Evolutionary conservation across 2,329 filamentous ascomycete genomes (phyloP).

Genomic region (Cercospora sp.): DNA sequence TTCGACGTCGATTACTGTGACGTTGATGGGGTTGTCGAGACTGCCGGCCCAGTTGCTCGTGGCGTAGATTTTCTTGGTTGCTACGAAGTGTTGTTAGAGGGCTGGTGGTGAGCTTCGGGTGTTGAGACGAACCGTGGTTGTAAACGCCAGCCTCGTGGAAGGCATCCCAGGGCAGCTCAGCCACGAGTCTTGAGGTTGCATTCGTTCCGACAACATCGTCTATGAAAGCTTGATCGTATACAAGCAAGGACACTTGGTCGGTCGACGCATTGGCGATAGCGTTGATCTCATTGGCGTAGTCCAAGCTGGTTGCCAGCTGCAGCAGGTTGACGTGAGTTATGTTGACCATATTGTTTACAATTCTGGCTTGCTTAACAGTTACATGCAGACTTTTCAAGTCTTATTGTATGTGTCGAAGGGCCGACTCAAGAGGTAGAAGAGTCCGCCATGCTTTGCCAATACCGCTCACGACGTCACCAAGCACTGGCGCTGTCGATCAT

Average conservation of each 20-base stretch:
- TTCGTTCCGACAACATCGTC: slow-evolving; percentile 38
- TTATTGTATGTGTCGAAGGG: not conserved
- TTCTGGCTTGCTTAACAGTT: not conserved
- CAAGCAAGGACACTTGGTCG: slow-evolving; percentile 34
- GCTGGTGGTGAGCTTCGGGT: not conserved
- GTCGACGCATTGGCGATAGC: slow-evolving; percentile 35
- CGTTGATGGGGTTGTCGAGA: slow-evolving; percentile 39
- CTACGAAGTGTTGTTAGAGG: slow-evolving; percentile 9
- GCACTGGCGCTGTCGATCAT: slow-evolving; percentile 7
- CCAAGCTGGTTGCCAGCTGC: slow-evolving; percentile 36
- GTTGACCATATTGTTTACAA: slow-evolving; percentile 35
- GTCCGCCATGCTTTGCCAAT: slow-evolving; percentile 23
- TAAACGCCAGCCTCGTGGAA: slow-evolving; percentile 46
- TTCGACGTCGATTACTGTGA: slow-evolving; percentile 38
- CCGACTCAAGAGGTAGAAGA: not conserved
- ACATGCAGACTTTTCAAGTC: not conserved
- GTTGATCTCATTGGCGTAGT: slow-evolving; percentile 35
- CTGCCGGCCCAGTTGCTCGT: slow-evolving; percentile 44
- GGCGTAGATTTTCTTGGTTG: slow-evolving; percentile 46
- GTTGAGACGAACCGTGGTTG: slow-evolving; percentile 23
- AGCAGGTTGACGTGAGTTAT: slow-evolving; percentile 39
- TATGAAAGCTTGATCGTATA: slow-evolving; percentile 36
- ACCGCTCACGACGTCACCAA: slow-evolving; percentile 11
- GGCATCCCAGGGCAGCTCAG: slow-evolving; percentile 33
- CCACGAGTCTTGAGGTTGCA: slow-evolving; percentile 34